phyloP scores from a whole-genome alignment of 805 yeast genomes.

The Hanseniaspora osmophila region DNA sequence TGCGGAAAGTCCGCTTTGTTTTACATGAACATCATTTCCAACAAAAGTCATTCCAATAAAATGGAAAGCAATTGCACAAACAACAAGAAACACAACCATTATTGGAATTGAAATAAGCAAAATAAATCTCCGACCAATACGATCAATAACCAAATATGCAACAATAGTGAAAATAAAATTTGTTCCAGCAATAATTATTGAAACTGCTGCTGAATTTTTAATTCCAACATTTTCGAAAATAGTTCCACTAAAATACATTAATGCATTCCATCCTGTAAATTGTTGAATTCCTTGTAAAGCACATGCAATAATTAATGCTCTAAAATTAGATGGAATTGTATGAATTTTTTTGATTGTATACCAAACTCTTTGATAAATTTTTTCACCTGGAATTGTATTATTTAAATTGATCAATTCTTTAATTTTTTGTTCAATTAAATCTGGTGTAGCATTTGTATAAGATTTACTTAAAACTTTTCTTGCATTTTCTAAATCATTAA shows the following conservation, averaged over 20 bases:
- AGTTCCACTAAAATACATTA: conserved; percentile 90
- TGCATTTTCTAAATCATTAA: conserved; percentile 53
- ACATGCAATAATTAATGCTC: conserved; percentile 83
- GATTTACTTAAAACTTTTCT: conserved; percentile 47
- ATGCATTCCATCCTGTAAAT: conserved; percentile 89
- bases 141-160: conserved; percentile 79
- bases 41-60: conserved; percentile 51
- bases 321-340: conserved; percentile 58
- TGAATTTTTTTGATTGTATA: conserved; percentile 53
- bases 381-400: conserved; percentile 32
- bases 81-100: conserved; percentile 60
- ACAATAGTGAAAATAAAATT: conserved; percentile 77
- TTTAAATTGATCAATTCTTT: conserved; percentile 34
- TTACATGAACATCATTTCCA: conserved; percentile 30
- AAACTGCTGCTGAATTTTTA: conserved; percentile 81
- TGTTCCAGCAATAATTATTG: conserved; percentile 85
- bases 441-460: conserved; percentile 49
- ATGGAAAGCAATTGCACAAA: conserved; percentile 88
- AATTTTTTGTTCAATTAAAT: conserved; percentile 51
- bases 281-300: conserved; percentile 94
- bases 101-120: conserved; percentile 71
- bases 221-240: conserved; percentile 87
- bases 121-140: conserved; percentile 76
- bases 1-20: conserved; percentile 38
- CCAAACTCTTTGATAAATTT: conserved; percentile 36